Evolutionary conservation across 352 stramenopile genomes (phyloP).

Genomic region (Phytophthora agathidicida): DNA sequence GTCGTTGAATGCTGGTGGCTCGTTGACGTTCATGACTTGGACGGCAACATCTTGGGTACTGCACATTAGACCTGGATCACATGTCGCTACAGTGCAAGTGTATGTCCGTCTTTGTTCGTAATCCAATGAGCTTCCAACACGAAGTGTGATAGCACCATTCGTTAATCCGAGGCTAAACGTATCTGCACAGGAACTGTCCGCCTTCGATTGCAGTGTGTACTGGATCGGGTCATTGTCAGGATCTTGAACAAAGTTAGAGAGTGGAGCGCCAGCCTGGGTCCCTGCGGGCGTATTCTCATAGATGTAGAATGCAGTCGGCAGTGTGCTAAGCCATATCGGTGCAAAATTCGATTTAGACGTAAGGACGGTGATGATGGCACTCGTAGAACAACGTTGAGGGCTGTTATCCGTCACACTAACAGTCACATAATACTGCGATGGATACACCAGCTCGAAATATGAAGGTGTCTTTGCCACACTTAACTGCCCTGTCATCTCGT

Average conservation of each 20-base stretch:
- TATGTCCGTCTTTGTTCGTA: conserved; percentile 46
- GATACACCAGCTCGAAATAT: conserved; percentile 44
- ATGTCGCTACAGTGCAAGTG: conserved; percentile 55
- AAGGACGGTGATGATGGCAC: conserved; percentile 23
- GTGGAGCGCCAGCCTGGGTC: conserved; percentile 28
- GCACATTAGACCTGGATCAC: conserved; percentile 60
- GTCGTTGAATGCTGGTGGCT: conserved; percentile 48
- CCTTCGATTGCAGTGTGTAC: conserved; percentile 60
- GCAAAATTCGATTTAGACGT: conserved; percentile 62
- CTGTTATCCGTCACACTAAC: conserved; percentile 55
- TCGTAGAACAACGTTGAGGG: conserved; percentile 29
- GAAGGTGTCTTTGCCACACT: conserved; percentile 34
- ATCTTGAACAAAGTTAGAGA: conserved; percentile 41
- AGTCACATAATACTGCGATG: conserved; percentile 30
- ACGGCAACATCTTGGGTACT: conserved; percentile 47
- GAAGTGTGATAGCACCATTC: conserved; percentile 38
- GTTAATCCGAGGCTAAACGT: conserved; percentile 44
- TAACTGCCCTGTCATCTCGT: conserved; percentile 54
- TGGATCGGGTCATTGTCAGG: conserved; percentile 50
- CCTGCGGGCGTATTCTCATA: conserved; percentile 42
- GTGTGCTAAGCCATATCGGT: conserved; percentile 40
- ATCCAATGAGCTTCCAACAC: conserved; percentile 34
- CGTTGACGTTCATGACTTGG: conserved; percentile 58
- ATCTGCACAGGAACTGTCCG: conserved; percentile 51
- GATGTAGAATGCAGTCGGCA: conserved; percentile 40